Evolutionary conservation across 495 filamentous ascomycete genomes (phyloP).

Genomic region (Hypoxylon perforatum): DNA sequence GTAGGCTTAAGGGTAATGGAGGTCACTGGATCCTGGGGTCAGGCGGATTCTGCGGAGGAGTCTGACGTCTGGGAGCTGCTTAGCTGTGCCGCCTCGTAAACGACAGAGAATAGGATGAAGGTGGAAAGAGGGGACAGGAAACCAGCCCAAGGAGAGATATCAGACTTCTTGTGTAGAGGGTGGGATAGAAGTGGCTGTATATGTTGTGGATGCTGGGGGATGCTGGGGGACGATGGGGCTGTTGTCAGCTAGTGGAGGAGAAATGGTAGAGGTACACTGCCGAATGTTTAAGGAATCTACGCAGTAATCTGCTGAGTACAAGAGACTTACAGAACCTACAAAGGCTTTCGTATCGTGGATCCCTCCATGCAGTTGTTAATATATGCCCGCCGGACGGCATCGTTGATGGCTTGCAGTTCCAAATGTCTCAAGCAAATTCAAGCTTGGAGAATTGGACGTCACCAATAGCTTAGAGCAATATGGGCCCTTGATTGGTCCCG

Average conservation of each 20-base stretch:
- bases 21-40: conserved; percentile 23
- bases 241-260: conserved; percentile 18
- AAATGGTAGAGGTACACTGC: background rate
- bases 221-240: background rate
- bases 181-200: conserved; percentile 16
- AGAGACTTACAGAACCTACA: background rate
- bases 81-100: conserved; percentile 3
- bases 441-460: conserved; percentile 18
- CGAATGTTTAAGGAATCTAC: background rate
- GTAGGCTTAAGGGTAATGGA: conserved; percentile 17
- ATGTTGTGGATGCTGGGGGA: background rate
- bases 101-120: conserved; percentile 7
- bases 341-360: background rate
- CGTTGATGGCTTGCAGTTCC: conserved; percentile 7
- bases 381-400: conserved; percentile 6
- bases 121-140: background rate
- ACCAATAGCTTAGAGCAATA: conserved; percentile 14
- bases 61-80: conserved; percentile 16
- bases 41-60: conserved; percentile 18
- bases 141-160: conserved; percentile 3
- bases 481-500: conserved; percentile 35
- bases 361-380: background rate
- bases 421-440: conserved; percentile 3
- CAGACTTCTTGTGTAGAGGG: conserved; percentile 2
- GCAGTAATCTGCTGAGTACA: conserved; percentile 9